Percentiles rank a stretch among this genome's conserved stretches.
phyloP scores from a whole-genome alignment of 768 basidiomycete species.

The Leucogyrophana mollusca region DNA sequence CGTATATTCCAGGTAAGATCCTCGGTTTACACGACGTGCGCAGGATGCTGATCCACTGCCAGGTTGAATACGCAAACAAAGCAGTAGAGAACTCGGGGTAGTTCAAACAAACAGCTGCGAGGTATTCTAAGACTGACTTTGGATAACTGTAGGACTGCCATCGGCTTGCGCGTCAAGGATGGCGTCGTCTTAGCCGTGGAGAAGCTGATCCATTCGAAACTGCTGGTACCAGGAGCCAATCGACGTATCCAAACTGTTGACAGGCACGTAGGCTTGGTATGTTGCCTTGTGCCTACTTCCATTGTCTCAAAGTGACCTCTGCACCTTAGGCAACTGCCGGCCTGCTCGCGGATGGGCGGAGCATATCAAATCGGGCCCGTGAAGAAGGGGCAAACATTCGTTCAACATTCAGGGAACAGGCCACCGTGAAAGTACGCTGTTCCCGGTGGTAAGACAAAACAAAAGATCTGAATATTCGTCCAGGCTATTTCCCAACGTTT shows the following conservation, averaged over 20 bases:
- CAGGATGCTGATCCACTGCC: slow-evolving; percentile 5
- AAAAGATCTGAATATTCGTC: slow-evolving; percentile 14
- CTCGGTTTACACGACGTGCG: neutral
- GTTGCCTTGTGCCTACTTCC: slow-evolving; percentile 10
- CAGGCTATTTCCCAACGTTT: slow-evolving; percentile 74
- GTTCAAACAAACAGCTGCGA: slow-evolving; percentile 14
- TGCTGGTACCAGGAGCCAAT: slow-evolving; percentile 91
- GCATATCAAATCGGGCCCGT: slow-evolving; percentile 79
- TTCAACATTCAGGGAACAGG: slow-evolving; percentile 67
- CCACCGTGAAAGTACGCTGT: slow-evolving; percentile 71
- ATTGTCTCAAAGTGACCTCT: slow-evolving; percentile 2
- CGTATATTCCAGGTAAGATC: slow-evolving; percentile 93
- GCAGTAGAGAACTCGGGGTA: slow-evolving; percentile 99
- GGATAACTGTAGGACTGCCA: slow-evolving; percentile 70
- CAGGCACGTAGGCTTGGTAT: slow-evolving; percentile 88
- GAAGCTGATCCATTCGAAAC: slow-evolving; percentile 94
- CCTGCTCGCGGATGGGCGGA: slow-evolving; percentile 89
- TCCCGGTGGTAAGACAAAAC: slow-evolving; percentile 20
- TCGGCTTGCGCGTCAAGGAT: slow-evolving; percentile 92
- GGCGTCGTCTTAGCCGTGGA: slow-evolving; percentile 97
- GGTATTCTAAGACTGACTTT: neutral
- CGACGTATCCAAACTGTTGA: slow-evolving; percentile 92
- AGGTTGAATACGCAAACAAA: slow-evolving; percentile 99
- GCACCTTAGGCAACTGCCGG: slow-evolving; percentile 82
- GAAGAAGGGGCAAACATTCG: slow-evolving; percentile 79